Conservation (phyloP, 2,329 filamentous ascomycete genomes). For the Phyllosticta citribraziliensis region DNA sequence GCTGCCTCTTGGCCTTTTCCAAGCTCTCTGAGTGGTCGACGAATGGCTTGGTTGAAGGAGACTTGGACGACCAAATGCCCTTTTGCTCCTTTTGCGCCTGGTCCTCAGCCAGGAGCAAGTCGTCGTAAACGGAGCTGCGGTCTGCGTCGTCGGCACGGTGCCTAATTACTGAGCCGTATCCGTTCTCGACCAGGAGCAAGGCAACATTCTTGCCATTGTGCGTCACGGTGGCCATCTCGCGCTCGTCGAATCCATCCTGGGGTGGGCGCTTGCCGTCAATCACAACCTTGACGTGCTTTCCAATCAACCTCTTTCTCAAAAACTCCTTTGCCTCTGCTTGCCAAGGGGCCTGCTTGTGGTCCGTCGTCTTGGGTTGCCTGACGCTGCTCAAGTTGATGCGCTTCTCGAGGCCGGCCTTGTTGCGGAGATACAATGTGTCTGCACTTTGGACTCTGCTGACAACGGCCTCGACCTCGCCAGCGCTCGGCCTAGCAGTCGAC, state of each 20-base stretch:
- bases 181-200: slow-evolving; percentile 76
- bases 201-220: slow-evolving; percentile 81
- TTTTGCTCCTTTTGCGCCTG: slow-evolving; percentile 76
- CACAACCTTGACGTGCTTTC: slow-evolving; percentile 83
- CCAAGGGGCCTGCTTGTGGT: slow-evolving; percentile 81
- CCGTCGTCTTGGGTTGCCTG: slow-evolving; percentile 80
- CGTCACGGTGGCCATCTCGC: slow-evolving; percentile 83
- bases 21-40: slow-evolving; percentile 84
- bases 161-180: slow-evolving; percentile 87
- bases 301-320: slow-evolving; percentile 84
- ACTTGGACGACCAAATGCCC: slow-evolving; percentile 90
- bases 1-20: slow-evolving; percentile 92
- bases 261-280: slow-evolving; percentile 88
- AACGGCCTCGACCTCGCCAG: slow-evolving; percentile 64
- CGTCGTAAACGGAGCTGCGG: slow-evolving; percentile 87
- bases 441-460: slow-evolving; percentile 80
- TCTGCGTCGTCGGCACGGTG: slow-evolving; percentile 93
- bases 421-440: slow-evolving; percentile 79
- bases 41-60: slow-evolving; percentile 71
- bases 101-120: slow-evolving; percentile 70
- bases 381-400: slow-evolving; percentile 88
- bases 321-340: slow-evolving; percentile 93
- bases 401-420: slow-evolving; percentile 77
- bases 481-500: slow-evolving; percentile 49
- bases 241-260: slow-evolving; percentile 82